phyloP scores from a whole-genome alignment of 805 yeast genomes.

The Yamadazyma insecticola region DNA sequence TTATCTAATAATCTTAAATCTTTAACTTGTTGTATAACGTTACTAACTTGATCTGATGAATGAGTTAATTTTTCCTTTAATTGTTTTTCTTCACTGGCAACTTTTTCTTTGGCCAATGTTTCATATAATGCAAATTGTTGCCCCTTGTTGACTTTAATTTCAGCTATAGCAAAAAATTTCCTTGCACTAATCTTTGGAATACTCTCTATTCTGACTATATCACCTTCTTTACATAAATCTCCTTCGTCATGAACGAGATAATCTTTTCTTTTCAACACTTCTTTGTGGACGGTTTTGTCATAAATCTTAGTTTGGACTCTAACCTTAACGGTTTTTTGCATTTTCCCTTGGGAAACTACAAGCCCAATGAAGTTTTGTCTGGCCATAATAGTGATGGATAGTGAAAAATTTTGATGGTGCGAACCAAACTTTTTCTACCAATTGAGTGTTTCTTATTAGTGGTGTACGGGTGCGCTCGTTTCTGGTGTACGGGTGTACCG shows the following conservation, averaged over 20 bases:
- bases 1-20: constrained; percentile 35
- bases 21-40: constrained; percentile 28
- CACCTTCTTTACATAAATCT: constrained; percentile 89
- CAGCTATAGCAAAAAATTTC: constrained; percentile 88
- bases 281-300: constrained; percentile 69
- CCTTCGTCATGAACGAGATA: constrained; percentile 93
- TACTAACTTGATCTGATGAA: constrained; percentile 29
- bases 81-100: constrained; percentile 58
- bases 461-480: no score
- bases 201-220: constrained; percentile 86
- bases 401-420: constrained; percentile 1
- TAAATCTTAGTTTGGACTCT: constrained; percentile 75
- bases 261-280: constrained; percentile 72
- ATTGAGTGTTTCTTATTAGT: no score
- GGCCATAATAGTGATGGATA: constrained; percentile 49
- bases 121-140: constrained; percentile 84
- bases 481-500: no score
- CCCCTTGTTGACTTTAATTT: constrained; percentile 84
- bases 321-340: constrained; percentile 93
- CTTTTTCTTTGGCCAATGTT: constrained; percentile 63
- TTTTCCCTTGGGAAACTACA: constrained; percentile 93
- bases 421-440: background rate
- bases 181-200: constrained; percentile 80
- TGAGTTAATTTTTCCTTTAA: constrained; percentile 52
- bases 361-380: constrained; percentile 88